phyloP scores from a whole-genome alignment of 2,329 filamentous ascomycete genomes.

The Dactylonectria estremocensis region DNA sequence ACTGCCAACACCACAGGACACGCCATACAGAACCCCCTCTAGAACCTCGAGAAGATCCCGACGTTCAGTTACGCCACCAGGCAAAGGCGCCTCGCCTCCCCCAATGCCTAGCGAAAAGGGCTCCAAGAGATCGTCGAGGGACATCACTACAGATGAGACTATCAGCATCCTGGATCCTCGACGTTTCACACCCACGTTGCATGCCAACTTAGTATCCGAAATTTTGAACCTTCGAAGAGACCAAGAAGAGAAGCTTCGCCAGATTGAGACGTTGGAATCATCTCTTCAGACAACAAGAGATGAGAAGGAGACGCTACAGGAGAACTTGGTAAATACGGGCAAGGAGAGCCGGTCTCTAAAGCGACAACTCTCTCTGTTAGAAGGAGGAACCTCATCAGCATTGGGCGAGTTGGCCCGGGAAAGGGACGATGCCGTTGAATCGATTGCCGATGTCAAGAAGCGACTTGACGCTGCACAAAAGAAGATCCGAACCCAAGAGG shows the following conservation, averaged over 20 bases:
- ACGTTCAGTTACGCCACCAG: slow-evolving; percentile 77
- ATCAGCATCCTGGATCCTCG: slow-evolving; percentile 87
- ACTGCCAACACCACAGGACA: slow-evolving; percentile 79
- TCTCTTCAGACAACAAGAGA: slow-evolving; percentile 78
- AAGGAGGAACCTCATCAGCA: slow-evolving; percentile 89
- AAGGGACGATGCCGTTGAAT: slow-evolving; percentile 86
- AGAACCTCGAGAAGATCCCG: slow-evolving; percentile 73
- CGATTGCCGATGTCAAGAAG: slow-evolving; percentile 78
- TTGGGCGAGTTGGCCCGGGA: slow-evolving; percentile 88
- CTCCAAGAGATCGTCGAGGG: slow-evolving; percentile 69
- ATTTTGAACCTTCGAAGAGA: slow-evolving; percentile 90
- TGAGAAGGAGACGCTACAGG: slow-evolving; percentile 81
- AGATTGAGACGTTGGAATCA: slow-evolving; percentile 88
- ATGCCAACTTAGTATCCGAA: slow-evolving; percentile 94
- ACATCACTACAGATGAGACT: slow-evolving; percentile 76
- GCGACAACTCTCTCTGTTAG: slow-evolving; percentile 87
- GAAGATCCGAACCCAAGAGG: slow-evolving; percentile 83
- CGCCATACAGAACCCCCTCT: slow-evolving; percentile 81
- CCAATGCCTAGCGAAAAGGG: slow-evolving; percentile 61
- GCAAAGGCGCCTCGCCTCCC: slow-evolving; percentile 71
- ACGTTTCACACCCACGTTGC: slow-evolving; percentile 93
- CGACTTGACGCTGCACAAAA: slow-evolving; percentile 85
- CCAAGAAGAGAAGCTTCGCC: slow-evolving; percentile 88
- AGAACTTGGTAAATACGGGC: slow-evolving; percentile 72
- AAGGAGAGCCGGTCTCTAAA: slow-evolving; percentile 88